Percentiles rank a stretch among this genome's conserved stretches.
Conservation (phyloP, 345 rosid genomes). For the Syzygium oleosum region DNA sequence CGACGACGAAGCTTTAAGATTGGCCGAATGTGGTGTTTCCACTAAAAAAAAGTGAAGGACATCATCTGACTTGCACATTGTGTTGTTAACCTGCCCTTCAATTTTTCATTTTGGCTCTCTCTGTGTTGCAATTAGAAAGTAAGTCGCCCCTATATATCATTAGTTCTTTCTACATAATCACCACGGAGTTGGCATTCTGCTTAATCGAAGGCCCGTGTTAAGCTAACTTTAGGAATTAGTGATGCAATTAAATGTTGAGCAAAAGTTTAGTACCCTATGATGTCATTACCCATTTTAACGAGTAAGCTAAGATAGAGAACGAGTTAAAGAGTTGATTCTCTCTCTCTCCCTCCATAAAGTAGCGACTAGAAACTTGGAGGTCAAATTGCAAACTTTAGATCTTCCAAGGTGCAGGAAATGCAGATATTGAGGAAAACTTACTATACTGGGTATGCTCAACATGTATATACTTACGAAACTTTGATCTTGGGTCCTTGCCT, state of each 20-base stretch:
- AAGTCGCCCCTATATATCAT: neutral
- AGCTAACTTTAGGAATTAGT: neutral
- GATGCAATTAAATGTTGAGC: neutral
- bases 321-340: neutral
- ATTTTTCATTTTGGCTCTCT: neutral
- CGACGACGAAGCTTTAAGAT: neutral
- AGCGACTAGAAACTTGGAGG: neutral
- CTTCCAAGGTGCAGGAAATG: neutral
- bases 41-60: neutral
- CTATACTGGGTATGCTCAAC: neutral
- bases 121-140: neutral
- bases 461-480: constrained; percentile 56
- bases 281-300: neutral
- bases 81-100: neutral
- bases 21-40: neutral
- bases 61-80: neutral
- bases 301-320: neutral
- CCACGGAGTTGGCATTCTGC: neutral
- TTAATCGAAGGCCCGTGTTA: neutral
- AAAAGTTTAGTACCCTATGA: neutral
- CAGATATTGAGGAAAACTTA: neutral
- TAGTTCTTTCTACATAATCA: neutral
- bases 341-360: neutral
- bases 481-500: constrained; percentile 53
- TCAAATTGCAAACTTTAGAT: neutral